phyloP scores from a whole-genome alignment of 257 asterid species.

The Solanum verrucosum region DNA sequence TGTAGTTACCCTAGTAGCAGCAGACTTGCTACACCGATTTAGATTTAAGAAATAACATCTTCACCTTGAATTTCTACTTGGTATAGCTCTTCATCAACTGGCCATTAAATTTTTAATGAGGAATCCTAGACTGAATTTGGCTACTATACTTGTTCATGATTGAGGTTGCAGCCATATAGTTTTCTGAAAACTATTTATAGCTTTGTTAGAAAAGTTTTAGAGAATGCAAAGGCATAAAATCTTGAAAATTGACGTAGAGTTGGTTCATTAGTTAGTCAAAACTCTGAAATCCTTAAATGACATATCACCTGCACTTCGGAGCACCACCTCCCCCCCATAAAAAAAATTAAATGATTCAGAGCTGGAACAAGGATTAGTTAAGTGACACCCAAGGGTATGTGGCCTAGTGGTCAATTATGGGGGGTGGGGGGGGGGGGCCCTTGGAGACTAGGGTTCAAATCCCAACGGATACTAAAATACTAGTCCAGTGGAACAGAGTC shows the following conservation, averaged over 20 bases:
- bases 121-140: background rate
- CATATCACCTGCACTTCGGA: background rate
- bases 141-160: background rate
- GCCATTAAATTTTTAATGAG: background rate
- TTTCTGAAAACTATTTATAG: background rate
- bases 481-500: background rate
- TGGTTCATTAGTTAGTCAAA: background rate
- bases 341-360: background rate
- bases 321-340: background rate
- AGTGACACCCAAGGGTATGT: background rate
- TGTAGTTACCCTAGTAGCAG: background rate
- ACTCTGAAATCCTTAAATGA: background rate
- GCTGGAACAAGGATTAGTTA: background rate
- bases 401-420: background rate
- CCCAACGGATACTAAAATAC: background rate
- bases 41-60: background rate
- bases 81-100: background rate
- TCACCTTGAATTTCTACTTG: background rate
- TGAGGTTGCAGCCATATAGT: background rate
- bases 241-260: background rate
- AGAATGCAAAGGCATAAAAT: background rate
- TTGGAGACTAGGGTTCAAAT: background rate
- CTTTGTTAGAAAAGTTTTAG: background rate
- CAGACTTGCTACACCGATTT: background rate
- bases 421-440: background rate